A percentile compares a stretch with the other conserved stretches of the same genome.
Conservation (phyloP, 805 yeast species). For the Metschnikowia picachoensis region DNA sequence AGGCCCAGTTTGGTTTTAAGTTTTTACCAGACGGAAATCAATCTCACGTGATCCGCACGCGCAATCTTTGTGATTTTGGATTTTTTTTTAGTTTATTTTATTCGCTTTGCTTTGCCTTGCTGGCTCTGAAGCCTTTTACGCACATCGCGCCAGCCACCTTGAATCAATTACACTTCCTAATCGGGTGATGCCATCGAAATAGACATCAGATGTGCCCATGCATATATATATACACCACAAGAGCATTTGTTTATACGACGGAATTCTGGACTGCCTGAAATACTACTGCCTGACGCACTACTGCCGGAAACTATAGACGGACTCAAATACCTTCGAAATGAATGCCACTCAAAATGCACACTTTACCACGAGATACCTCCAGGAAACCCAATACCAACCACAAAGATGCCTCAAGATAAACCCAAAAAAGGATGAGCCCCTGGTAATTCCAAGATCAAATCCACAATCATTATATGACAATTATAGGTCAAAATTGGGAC, state of each 20-base stretch:
- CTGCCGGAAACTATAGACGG: not conserved
- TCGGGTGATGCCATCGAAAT: constrained; percentile 1
- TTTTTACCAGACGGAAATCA: no score
- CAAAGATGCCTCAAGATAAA: not conserved
- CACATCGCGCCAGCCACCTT: constrained; percentile 10
- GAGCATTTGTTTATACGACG: not conserved
- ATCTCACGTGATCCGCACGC: no score
- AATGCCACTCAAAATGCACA: constrained; percentile 42
- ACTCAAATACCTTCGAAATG: constrained; percentile 19
- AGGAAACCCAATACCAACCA: constrained; percentile 1
- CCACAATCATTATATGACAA: no score
- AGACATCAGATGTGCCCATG: not conserved
- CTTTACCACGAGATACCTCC: constrained; percentile 34
- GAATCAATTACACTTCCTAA: constrained; percentile 6
- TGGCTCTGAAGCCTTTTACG: not conserved
- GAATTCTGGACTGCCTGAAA: no score
- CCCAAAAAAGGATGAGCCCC: not conserved
- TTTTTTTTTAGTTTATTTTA: no score
- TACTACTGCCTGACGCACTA: no score
- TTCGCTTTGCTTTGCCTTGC: no score
- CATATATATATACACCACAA: no score
- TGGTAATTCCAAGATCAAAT: not conserved
- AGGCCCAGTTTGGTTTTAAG: no score
- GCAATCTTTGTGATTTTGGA: no score
- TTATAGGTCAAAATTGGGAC: no score